These are phyloP conservation scores for Chalciporus sphaerocephalus DNA, from an alignment of 768 basidiomycete species.

Conservation along the genomic window DNA sequence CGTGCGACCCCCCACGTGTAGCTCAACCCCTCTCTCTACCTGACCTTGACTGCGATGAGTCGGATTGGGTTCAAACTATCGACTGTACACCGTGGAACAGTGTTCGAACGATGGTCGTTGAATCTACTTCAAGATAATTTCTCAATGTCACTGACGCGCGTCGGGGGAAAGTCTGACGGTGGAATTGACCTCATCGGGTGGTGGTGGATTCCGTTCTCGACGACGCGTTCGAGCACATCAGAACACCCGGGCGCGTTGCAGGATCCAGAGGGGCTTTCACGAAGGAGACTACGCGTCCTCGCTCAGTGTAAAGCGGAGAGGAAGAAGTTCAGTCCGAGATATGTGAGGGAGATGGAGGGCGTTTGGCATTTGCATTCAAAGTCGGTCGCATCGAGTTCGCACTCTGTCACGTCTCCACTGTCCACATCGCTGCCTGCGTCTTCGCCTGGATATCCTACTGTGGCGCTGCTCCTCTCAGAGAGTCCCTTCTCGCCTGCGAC, in stretches of 20 bases:
- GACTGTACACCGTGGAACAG: slow-evolving; percentile 61
- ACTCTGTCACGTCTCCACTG: neutral
- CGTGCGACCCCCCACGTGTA: slow-evolving; percentile 20
- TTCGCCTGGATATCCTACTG: slow-evolving; percentile 16
- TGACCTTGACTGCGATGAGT: neutral
- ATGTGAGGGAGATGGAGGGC: slow-evolving; percentile 89
- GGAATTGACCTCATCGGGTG: slow-evolving; percentile 87
- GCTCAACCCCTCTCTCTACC: slow-evolving; percentile 4
- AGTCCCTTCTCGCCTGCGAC: slow-evolving; percentile 75
- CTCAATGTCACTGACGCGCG: slow-evolving; percentile 74
- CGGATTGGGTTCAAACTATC: slow-evolving; percentile 30
- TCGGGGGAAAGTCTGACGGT: slow-evolving; percentile 87
- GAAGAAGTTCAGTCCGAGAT: slow-evolving; percentile 72
- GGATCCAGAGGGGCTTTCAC: slow-evolving; percentile 17
- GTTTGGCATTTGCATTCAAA: slow-evolving; percentile 47
- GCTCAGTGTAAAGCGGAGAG: slow-evolving; percentile 92
- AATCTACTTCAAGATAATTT: slow-evolving; percentile 55
- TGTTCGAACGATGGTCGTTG: slow-evolving; percentile 71
- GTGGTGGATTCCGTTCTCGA: slow-evolving; percentile 76
- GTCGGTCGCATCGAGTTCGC: neutral
- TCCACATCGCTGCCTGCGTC: neutral
- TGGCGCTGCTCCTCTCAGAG: slow-evolving; percentile 79
- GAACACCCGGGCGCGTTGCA: slow-evolving; percentile 8
- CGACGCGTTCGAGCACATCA: neutral
- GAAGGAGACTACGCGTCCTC: slow-evolving; percentile 66